Percentiles rank a stretch among this genome's conserved stretches.
These are phyloP conservation scores for Elsinoe australis DNA, from an alignment of 2,329 filamentous ascomycete genomes.

Conservation along the genomic window DNA sequence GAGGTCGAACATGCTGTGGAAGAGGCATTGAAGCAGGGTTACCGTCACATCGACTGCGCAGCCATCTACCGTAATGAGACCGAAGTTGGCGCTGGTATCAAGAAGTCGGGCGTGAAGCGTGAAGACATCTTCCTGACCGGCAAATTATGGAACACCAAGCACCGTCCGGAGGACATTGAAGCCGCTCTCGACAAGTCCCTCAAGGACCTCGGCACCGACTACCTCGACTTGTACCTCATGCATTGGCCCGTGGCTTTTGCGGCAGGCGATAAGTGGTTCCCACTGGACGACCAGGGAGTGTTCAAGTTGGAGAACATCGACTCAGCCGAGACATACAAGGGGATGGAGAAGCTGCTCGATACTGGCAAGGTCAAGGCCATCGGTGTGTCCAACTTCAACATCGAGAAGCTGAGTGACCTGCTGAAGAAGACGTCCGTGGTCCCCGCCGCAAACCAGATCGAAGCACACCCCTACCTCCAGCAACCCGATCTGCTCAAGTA, in stretches of 20 bases:
- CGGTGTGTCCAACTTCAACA: slow-evolving; percentile 27
- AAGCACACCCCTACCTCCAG: slow-evolving; percentile 35
- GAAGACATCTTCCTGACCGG: slow-evolving; percentile 39
- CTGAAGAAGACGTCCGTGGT: slow-evolving; percentile 21
- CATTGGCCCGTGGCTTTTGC: slow-evolving; percentile 37
- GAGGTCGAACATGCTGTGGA: slow-evolving; percentile 30
- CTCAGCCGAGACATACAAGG: slow-evolving; percentile 23
- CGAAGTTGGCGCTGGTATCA: slow-evolving; percentile 26
- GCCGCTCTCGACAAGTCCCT: slow-evolving; percentile 38
- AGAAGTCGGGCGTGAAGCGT: slow-evolving; percentile 24
- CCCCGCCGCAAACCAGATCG: slow-evolving; percentile 31
- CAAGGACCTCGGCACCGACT: slow-evolving; percentile 37
- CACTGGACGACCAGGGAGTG: slow-evolving; percentile 22
- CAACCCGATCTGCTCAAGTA: slow-evolving; percentile 33
- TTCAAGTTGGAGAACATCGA: slow-evolving; percentile 26
- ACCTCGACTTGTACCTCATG: slow-evolving; percentile 46
- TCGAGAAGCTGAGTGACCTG: slow-evolving; percentile 23
- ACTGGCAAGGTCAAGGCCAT: slow-evolving; percentile 26
- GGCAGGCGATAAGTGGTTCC: slow-evolving; percentile 26
- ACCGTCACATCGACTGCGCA: slow-evolving; percentile 35
- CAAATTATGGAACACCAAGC: slow-evolving; percentile 55
- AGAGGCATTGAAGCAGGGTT: slow-evolving; percentile 33
- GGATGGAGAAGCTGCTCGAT: slow-evolving; percentile 24
- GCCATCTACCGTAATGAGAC: slow-evolving; percentile 30
- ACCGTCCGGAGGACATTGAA: slow-evolving; percentile 44